phyloP scores from a whole-genome alignment of 768 basidiomycete species.

The Cystobasidium ongulense region DNA sequence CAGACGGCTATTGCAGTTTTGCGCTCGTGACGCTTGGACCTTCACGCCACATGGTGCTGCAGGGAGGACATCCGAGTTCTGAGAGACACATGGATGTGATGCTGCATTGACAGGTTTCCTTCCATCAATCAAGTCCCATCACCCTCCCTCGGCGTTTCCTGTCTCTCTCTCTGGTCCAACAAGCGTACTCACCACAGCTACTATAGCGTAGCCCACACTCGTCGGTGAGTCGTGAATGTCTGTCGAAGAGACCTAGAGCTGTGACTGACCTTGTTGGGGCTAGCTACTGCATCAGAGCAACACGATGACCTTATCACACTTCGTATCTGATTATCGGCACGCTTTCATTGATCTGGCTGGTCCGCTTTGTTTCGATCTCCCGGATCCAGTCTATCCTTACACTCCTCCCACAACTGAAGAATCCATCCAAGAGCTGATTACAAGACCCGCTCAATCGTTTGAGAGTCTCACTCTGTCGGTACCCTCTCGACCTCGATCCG shows the following conservation, averaged over 20 bases:
- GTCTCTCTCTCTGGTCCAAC: too few species aligned
- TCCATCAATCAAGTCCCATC: too few species aligned
- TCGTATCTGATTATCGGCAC: not conserved
- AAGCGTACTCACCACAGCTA: too few species aligned
- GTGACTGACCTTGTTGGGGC: too few species aligned
- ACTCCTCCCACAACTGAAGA: not conserved
- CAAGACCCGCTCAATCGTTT: not conserved
- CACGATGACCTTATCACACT: not conserved
- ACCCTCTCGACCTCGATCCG: not conserved
- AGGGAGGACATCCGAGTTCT: not conserved
- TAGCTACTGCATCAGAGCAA: not conserved
- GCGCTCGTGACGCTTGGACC: not conserved
- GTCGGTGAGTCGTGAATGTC: too few species aligned
- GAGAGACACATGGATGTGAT: not conserved
- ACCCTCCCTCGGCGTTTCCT: too few species aligned
- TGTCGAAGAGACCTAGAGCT: too few species aligned
- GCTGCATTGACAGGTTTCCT: not conserved
- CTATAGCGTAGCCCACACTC: too few species aligned
- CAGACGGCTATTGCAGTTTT: not conserved
- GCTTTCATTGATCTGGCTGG: not conserved
- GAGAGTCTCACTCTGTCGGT: not conserved
- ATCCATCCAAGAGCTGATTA: not conserved
- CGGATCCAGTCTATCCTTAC: not conserved
- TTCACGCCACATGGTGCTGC: not conserved
- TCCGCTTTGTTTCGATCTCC: not conserved